Percentiles rank a stretch among this genome's conserved stretches.
phyloP scores from a whole-genome alignment of 139 green algal species.

The Deuterostichococcus epilithicus region DNA sequence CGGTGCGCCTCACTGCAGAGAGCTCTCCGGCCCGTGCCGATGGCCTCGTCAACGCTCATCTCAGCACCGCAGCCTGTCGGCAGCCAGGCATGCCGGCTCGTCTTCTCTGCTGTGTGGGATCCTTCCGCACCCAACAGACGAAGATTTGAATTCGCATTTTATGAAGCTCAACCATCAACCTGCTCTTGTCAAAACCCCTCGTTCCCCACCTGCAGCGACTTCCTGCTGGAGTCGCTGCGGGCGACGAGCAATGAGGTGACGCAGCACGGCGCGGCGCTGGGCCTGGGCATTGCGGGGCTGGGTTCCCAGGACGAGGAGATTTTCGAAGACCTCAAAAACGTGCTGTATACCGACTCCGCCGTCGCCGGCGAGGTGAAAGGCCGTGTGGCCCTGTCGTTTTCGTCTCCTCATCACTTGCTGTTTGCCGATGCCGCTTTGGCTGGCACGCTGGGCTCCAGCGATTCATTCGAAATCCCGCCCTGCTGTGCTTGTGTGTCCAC shows the following conservation, averaged over 20 bases:
- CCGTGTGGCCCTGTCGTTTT: not conserved
- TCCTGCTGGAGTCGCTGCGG: conserved; percentile 84
- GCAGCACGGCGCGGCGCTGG: conserved; percentile 96
- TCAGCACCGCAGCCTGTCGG: no score
- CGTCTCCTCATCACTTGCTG: not conserved
- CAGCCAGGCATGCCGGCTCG: no score
- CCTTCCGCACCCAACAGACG: no score
- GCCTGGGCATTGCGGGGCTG: conserved; percentile 87
- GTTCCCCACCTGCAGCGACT: conserved; percentile 30
- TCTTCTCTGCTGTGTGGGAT: no score
- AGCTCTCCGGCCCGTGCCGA: no score
- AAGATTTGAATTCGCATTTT: no score
- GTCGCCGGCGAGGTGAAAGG: conserved; percentile 48
- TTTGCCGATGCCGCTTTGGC: conserved; percentile 49
- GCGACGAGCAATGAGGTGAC: conserved; percentile 79
- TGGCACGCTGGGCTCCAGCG: no score
- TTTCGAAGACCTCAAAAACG: conserved; percentile 93
- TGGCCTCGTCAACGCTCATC: not conserved
- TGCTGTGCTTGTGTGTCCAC: no score
- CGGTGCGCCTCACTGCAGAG: no score
- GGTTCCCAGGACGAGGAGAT: conserved; percentile 81
- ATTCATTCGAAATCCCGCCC: no score
- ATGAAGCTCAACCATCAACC: no score
- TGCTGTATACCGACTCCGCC: conserved; percentile 85
- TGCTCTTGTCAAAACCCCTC: no score